Evolutionary conservation across 2,329 filamentous ascomycete genomes (phyloP).

Genomic region (Didymella pomorum): DNA sequence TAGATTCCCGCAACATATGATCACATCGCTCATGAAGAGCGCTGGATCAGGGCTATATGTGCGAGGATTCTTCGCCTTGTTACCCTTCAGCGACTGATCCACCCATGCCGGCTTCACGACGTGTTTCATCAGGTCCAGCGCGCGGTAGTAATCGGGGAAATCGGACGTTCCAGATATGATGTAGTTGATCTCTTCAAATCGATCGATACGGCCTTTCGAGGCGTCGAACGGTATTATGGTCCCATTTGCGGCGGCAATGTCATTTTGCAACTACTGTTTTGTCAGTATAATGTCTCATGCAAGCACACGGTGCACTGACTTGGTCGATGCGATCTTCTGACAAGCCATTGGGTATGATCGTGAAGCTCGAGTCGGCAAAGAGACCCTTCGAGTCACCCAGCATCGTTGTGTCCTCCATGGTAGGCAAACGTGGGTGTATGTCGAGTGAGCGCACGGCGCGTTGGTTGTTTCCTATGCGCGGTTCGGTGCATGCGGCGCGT

Average conservation of each 20-base stretch:
- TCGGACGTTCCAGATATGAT: conserved; percentile 82
- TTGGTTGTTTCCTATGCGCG: conserved; percentile 14
- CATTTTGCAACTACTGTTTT: conserved; percentile 53
- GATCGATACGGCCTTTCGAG: conserved; percentile 51
- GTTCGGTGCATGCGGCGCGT: conserved; percentile 7
- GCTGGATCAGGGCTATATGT: conserved; percentile 90
- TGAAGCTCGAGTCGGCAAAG: conserved; percentile 53
- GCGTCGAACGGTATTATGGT: conserved; percentile 53
- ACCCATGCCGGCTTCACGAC: conserved; percentile 88
- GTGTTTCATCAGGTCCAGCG: conserved; percentile 79
- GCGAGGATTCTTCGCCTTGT: conserved; percentile 77
- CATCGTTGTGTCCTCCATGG: conserved; percentile 48
- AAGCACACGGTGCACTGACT: conserved; percentile 39
- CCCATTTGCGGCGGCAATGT: conserved; percentile 59
- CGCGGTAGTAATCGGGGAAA: conserved; percentile 83
- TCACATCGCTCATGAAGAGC: conserved; percentile 86
- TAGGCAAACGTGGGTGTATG: conserved; percentile 17
- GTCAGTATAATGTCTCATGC: conserved; percentile 27
- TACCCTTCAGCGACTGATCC: conserved; percentile 70
- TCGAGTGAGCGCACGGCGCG: conserved; percentile 11
- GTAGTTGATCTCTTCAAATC: conserved; percentile 63
- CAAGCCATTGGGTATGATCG: conserved; percentile 55
- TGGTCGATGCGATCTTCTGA: conserved; percentile 36
- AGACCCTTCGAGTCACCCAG: conserved; percentile 42
- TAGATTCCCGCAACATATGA: conserved; percentile 83